Conservation (phyloP, 164 flowering plant genomes). For the Vitis rotundifolia region DNA sequence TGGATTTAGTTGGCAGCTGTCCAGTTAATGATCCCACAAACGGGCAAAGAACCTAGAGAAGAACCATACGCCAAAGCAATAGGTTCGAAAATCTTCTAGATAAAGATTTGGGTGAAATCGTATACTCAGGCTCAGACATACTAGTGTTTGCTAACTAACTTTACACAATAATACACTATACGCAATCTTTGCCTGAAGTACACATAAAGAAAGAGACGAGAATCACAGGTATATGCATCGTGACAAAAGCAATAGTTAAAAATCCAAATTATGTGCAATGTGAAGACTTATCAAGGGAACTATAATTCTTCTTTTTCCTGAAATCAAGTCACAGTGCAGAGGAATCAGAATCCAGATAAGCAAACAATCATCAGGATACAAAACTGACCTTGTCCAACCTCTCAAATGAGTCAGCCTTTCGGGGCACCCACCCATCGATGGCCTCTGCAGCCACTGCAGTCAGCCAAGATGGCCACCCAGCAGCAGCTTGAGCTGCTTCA, state of each 20-base stretch:
- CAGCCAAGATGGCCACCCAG: conserved; percentile 69
- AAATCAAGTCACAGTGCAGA: neutral
- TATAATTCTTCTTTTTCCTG: no score
- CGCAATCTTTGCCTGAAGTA: neutral
- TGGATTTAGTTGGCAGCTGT: no score
- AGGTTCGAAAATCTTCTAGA: no score
- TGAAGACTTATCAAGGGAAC: no score
- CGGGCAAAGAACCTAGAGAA: no score
- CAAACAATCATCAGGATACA: neutral
- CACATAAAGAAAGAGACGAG: neutral
- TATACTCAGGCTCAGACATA: no score
- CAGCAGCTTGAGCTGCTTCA: conserved; percentile 43
- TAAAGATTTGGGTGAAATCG: no score
- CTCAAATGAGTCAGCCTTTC: conserved; percentile 56
- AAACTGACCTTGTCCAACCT: conserved; percentile 49
- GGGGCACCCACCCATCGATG: conserved; percentile 58
- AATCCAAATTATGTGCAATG: neutral
- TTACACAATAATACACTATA: no score
- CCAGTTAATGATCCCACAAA: no score
- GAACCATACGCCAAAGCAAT: no score
- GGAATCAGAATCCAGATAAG: neutral
- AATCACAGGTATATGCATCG: neutral
- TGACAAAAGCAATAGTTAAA: neutral
- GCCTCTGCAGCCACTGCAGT: conserved; percentile 63
- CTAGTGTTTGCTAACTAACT: no score